Base-by-base conservation (phyloP, 371 early-diverging fungal species). In the Sporodiniella umbellata region DNA sequence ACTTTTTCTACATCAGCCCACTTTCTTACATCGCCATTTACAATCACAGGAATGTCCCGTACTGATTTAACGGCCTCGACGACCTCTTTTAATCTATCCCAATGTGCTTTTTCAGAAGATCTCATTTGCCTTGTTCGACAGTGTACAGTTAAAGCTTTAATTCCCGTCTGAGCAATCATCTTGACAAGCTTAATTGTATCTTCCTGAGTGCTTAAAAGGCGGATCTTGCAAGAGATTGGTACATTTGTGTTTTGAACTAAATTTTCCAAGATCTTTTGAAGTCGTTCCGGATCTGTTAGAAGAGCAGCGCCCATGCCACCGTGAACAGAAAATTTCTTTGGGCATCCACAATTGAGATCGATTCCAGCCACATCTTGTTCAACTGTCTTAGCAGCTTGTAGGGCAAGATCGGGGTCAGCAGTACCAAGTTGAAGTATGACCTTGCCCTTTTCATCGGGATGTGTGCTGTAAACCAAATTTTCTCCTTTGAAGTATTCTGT, bases 311-410 rank as follows among this genome's bases (percentile, higher is more conserved):
- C 98, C 98, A 97, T 97, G 8, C 95, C 94, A 17, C 88, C 93
- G 38, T 85, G 83, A n/a, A 96, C 62, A 2, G 95, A 95, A 56
- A 98, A 98, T 53, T 81, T 79, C 56, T 96, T 96, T 0, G 98
- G 98, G 54, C 98, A 98, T 4, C 98, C 98, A 66, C 98, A 98
- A 71, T 98, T 98, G 44, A 98, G 58, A 70, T 96, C 96, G 35
- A 96, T 82, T 0, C 86, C 95, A 17, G 89, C 72, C 1, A 92
- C 93, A 70, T 96, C 98, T 42, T 86, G 67, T 25, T 84, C 86
- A 8, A 96, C 86, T 17, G 72, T 78, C 42, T 79, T 64, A 0
- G 97, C 98, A 2, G 98, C 98, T 54, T 87, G 53, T 31, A 95
- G 70, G 5, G 98, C 98, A 4, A 86, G 62, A 45, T 91, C 90